Base-by-base conservation (phyloP, 805 yeast genomes). In the Metschnikowia aberdeeniae region DNA sequence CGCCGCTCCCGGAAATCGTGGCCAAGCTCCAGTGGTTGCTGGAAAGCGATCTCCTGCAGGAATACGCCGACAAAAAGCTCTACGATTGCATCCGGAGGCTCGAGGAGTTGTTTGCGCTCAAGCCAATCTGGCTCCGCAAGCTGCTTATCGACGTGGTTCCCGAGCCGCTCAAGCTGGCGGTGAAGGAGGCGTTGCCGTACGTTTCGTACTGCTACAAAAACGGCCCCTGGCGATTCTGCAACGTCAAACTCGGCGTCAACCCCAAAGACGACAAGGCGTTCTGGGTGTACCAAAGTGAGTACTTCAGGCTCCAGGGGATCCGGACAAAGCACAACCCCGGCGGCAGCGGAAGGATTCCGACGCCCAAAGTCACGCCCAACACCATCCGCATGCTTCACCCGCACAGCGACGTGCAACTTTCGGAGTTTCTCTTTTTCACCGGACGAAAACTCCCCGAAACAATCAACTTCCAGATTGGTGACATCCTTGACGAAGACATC, bases 171-270 rank as follows among this genome's bases (percentile, higher is more conserved):
- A 67, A 63, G 54, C 61, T 62, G 57, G 80, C 58, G 51, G 58
- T 92, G 36, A 82, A 85, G 54, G 82, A 77, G 51, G 95, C 97
- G 0, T 62, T 93, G 40, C 96, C 98, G 0, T 84, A 86, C 60
- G 85, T 89, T 0, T 77, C 96, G 0, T 93, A 81, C 60, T 76
- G 88, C 34, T 86, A 82, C 60, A 80, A 85, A 31, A 86, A 85
- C 57, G 99, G 99, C 0, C 99, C 98, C 0, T 93, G 96, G 96
- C 76, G 98, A 55, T 89, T 88, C 48, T 80, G 93, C 9, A 89
- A 84, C 60, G 81, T 89, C 36, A 77, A 70, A 52, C 80, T 82
- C 53, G 97, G 97, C 0, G 72, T 82, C 33, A 87, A 92, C 63
- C 97, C 98, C 0, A 68, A 77, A 34, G 55, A 64, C 1, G 80